These are phyloP conservation scores for Suillus weaverae DNA, from an alignment of 768 basidiomycete species.

Conservation along the genomic window DNA sequence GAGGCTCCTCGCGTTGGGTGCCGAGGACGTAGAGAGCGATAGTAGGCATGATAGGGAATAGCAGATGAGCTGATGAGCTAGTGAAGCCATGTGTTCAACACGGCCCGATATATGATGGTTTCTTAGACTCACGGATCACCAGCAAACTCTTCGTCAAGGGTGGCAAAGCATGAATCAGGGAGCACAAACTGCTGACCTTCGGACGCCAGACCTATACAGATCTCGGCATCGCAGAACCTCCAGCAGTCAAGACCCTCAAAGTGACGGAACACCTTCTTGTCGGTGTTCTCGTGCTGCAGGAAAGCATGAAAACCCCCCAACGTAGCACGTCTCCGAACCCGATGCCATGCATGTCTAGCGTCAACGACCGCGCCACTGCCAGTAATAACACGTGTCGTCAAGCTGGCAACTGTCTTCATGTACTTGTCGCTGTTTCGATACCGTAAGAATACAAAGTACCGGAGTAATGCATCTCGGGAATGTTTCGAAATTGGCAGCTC, in stretches of 20 bases:
- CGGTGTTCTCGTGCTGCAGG: constrained; percentile 17
- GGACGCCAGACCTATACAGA: constrained; percentile 53
- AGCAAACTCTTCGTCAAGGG: constrained; percentile 49
- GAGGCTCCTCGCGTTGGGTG: constrained; percentile 22
- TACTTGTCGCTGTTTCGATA: constrained; percentile 57
- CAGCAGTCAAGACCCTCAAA: constrained; percentile 43
- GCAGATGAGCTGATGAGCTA: constrained; percentile 48
- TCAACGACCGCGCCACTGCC: constrained; percentile 20
- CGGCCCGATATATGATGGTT: constrained; percentile 5
- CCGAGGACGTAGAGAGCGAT: constrained; percentile 55
- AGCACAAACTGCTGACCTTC: constrained; percentile 60
- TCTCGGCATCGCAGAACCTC: constrained; percentile 47
- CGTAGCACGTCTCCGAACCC: constrained; percentile 27
- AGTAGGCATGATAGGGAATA: constrained; percentile 58
- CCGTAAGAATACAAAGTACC: constrained; percentile 56
- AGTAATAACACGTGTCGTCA: constrained; percentile 26
- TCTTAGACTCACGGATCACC: constrained; percentile 25
- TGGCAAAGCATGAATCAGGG: constrained; percentile 53
- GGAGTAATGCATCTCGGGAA: constrained; percentile 41
- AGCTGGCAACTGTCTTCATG: constrained; percentile 33
- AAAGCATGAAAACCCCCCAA: constrained; percentile 31
- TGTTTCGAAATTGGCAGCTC: constrained; percentile 24
- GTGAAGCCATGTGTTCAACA: background rate
- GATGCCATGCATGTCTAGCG: constrained; percentile 27
- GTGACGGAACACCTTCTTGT: constrained; percentile 2